Evolutionary conservation across 257 asterid genomes (phyloP).

Genomic region (Coffea eugenioides): DNA sequence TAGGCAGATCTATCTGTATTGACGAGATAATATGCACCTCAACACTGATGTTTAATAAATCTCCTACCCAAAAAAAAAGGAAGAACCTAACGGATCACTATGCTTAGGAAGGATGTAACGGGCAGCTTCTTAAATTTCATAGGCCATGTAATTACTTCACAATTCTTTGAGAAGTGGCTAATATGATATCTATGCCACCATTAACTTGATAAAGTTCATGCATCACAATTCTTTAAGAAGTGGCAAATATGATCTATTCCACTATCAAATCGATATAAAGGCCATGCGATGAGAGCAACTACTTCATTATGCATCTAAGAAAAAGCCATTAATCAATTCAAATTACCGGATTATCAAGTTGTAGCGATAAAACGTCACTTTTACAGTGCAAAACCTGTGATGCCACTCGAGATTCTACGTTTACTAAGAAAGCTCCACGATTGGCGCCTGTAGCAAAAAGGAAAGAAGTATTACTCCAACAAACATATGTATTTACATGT

Average conservation of each 20-base stretch:
- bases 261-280: not conserved
- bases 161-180: no score
- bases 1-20: no score
- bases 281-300: not conserved
- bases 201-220: not conserved
- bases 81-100: no score
- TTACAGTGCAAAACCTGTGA: slow-evolving; percentile 59
- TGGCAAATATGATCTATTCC: no score
- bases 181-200: no score
- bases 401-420: slow-evolving; percentile 57
- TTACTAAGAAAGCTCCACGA: slow-evolving; percentile 66
- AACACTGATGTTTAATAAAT: no score
- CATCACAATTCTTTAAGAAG: no score
- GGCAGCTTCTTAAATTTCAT: not conserved
- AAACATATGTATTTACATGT: not conserved
- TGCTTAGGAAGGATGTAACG: not conserved
- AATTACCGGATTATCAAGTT: slow-evolving; percentile 60
- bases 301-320: not conserved
- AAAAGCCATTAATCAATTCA: not conserved
- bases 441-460: slow-evolving; percentile 58
- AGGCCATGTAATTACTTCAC: not conserved
- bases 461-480: slow-evolving; percentile 13
- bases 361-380: slow-evolving; percentile 76
- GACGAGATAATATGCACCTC: no score
- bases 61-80: no score